These are phyloP conservation scores for Picochlorum sp. DNA, from an alignment of 139 green algal genomes.

Conservation along the genomic window DNA sequence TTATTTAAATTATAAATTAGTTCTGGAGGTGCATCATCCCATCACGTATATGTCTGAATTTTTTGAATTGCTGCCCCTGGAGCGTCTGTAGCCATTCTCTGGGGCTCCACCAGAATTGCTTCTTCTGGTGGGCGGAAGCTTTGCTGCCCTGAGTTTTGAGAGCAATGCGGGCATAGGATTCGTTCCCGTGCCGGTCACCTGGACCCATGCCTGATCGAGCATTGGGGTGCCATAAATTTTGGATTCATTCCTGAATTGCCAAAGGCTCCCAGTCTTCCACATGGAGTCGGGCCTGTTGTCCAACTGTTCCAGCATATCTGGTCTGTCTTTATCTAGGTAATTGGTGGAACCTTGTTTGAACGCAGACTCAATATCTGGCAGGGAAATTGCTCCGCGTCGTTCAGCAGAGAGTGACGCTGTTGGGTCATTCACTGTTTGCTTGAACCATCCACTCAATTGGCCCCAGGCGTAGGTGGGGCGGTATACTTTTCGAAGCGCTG, in stretches of 20 bases:
- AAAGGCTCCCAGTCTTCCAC: constrained; percentile 64
- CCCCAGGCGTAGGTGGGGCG: constrained; percentile 71
- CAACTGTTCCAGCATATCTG: constrained; percentile 53
- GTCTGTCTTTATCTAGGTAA: constrained; percentile 44
- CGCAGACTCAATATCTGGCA: constrained; percentile 73
- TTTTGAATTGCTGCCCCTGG: not conserved
- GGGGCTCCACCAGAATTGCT: constrained; percentile 5
- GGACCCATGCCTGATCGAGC: constrained; percentile 50
- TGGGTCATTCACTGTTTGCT: constrained; percentile 86
- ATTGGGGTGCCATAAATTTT: constrained; percentile 77
- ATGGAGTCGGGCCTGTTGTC: constrained; percentile 43
- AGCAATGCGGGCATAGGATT: constrained; percentile 13
- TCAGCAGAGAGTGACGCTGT: constrained; percentile 70
- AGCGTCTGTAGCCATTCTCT: constrained; percentile 1
- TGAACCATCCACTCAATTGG: constrained; percentile 81
- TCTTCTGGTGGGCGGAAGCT: constrained; percentile 11
- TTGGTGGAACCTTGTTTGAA: constrained; percentile 25
- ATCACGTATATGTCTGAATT: constrained; percentile 1
- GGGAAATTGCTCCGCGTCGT: constrained; percentile 63
- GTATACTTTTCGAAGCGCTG: constrained; percentile 65
- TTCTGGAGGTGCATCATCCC: not conserved
- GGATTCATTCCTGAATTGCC: constrained; percentile 65
- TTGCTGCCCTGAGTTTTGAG: constrained; percentile 8
- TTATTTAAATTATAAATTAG: not conserved
- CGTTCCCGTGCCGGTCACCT: not conserved